phyloP scores from a whole-genome alignment of 306 rosid species.

The Elaeagnus macrophylla region DNA sequence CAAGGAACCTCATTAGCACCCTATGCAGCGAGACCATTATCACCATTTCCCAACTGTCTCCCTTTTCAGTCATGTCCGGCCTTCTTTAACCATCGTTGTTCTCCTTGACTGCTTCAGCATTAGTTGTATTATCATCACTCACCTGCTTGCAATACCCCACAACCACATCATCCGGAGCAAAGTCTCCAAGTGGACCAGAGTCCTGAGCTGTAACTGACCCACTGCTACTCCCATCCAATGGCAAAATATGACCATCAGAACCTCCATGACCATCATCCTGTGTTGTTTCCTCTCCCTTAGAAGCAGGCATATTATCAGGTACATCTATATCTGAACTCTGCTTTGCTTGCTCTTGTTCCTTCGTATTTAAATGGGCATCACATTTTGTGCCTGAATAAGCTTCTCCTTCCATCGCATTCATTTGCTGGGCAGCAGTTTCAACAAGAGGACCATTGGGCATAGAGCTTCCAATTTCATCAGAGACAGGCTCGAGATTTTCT shows the following conservation, averaged over 20 bases:
- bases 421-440: constrained; percentile 30
- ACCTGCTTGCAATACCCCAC: constrained; percentile 13
- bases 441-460: constrained; percentile 16
- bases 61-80: constrained; percentile 21
- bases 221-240: not conserved
- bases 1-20: no score
- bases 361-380: constrained; percentile 26
- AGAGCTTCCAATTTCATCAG: constrained; percentile 30
- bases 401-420: constrained; percentile 15
- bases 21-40: no score
- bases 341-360: constrained; percentile 11
- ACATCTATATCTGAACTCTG: constrained; percentile 12
- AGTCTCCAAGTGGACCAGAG: not conserved
- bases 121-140: not conserved
- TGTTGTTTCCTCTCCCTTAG: constrained; percentile 21
- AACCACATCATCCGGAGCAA: constrained; percentile 6
- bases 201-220: constrained; percentile 3
- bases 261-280: constrained; percentile 9
- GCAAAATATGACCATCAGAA: constrained; percentile 4
- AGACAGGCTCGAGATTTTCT: constrained; percentile 18
- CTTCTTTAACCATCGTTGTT: constrained; percentile 19
- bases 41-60: constrained; percentile 2
- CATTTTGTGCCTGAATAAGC: constrained; percentile 10
- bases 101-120: constrained; percentile 17
- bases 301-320: constrained; percentile 14